Conservation (phyloP, 1,284 basidiomycete genomes). For the Dichomitus squalens region DNA sequence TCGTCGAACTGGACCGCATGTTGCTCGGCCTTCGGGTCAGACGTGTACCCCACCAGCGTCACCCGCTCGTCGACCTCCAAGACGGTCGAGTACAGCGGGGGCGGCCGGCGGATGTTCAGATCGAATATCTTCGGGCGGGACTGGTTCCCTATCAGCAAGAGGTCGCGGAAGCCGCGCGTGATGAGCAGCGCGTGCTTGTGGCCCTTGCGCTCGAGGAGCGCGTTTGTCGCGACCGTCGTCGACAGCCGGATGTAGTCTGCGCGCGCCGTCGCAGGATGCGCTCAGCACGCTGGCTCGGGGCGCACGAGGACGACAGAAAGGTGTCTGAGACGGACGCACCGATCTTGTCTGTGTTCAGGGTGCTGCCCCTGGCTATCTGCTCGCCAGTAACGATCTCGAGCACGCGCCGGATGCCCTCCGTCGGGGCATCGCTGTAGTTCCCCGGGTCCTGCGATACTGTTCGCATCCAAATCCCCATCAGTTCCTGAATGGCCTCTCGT, state of each 20-base stretch:
- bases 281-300: background rate
- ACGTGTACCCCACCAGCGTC: constrained; percentile 91
- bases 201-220: constrained; percentile 92
- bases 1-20: constrained; percentile 78
- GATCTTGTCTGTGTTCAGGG: constrained; percentile 82
- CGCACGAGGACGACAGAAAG: background rate
- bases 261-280: background rate
- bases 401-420: constrained; percentile 91
- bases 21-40: constrained; percentile 79
- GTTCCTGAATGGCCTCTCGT: too few species aligned
- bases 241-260: constrained; percentile 90
- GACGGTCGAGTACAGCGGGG: constrained; percentile 81
- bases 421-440: constrained; percentile 94
- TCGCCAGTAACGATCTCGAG: constrained; percentile 77
- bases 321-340: constrained; percentile 43
- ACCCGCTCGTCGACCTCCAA: constrained; percentile 95
- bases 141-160: constrained; percentile 92
- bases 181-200: constrained; percentile 90
- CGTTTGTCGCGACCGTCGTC: constrained; percentile 97
- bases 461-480: background rate
- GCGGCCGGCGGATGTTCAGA: constrained; percentile 79
- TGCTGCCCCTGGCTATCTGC: constrained; percentile 64
- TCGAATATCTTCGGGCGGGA: constrained; percentile 90
- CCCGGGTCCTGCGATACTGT: constrained; percentile 83
- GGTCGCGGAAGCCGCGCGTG: constrained; percentile 91